Evolutionary conservation across 164 flowering plant species (phyloP).

Genomic region (Echeveria elegans): DNA sequence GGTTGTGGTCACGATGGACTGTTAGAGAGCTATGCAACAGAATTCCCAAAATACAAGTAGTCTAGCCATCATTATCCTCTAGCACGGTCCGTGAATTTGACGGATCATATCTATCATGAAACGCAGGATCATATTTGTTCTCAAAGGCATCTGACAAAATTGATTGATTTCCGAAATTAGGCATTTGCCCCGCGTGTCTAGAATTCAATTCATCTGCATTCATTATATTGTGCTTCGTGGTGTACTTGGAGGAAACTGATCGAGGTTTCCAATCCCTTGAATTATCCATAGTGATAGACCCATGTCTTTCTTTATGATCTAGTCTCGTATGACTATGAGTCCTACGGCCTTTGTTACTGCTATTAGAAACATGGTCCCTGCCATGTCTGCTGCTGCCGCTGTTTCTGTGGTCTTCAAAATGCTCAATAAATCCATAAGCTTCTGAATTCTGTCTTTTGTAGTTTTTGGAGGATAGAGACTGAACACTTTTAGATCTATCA

Average conservation of each 20-base stretch:
- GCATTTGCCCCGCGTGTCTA: too few relatives aligned
- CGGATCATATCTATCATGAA: too few relatives aligned
- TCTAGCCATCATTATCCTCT: slow-evolving; percentile 20
- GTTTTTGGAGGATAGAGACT: slow-evolving; percentile 11
- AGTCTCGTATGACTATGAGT: background rate
- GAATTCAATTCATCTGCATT: too few relatives aligned
- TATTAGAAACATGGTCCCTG: slow-evolving; percentile 24
- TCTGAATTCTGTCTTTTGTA: slow-evolving; percentile 12
- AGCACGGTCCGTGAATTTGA: slow-evolving; percentile 25
- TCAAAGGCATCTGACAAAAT: slow-evolving; percentile 35
- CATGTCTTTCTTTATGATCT: slow-evolving; percentile 2
- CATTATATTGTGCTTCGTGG: too few relatives aligned
- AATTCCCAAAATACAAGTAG: background rate
- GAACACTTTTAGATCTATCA: slow-evolving; percentile 9
- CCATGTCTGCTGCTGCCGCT: slow-evolving; percentile 13
- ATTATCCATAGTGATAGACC: too few relatives aligned
- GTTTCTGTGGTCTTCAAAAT: slow-evolving; percentile 17
- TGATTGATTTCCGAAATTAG: too few relatives aligned
- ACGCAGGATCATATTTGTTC: too few relatives aligned
- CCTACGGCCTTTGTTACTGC: slow-evolving; percentile 23
- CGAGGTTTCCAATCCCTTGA: slow-evolving; percentile 16
- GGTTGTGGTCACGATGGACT: slow-evolving; percentile 1
- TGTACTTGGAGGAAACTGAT: too few relatives aligned
- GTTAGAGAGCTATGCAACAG: slow-evolving; percentile 5
- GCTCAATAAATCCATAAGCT: slow-evolving; percentile 14